Conservation (phyloP, 2,329 filamentous ascomycete species). For the Microsporum ferrugineum region DNA sequence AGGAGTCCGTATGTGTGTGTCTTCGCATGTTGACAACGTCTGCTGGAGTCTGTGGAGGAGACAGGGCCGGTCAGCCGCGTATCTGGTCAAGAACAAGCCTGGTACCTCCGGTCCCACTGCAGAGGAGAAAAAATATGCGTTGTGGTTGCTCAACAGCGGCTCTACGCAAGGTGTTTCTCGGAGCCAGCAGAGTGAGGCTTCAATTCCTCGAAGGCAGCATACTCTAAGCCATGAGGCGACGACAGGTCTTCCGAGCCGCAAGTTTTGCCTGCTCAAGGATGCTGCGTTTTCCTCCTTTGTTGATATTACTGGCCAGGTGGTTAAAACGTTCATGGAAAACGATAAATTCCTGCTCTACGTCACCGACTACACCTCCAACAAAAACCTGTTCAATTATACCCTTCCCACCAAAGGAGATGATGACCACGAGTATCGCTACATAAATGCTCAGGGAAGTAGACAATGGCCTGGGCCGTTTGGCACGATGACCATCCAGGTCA, state of each 20-base stretch:
- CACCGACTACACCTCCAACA: conserved; percentile 71
- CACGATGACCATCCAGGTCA: conserved; percentile 58
- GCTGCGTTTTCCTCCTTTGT: conserved; percentile 47
- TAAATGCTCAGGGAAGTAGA: conserved; percentile 21
- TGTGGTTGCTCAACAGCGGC: conserved; percentile 16
- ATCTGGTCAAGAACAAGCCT: conserved; percentile 22
- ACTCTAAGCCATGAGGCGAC: not conserved
- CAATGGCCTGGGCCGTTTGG: conserved; percentile 66
- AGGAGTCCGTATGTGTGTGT: conserved; percentile 8
- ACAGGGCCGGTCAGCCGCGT: not conserved
- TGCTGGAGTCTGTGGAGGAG: not conserved
- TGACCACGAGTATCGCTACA: conserved; percentile 49
- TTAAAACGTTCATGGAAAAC: conserved; percentile 42
- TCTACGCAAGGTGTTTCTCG: not conserved
- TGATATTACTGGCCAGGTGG: conserved; percentile 61
- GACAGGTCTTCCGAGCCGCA: conserved; percentile 23
- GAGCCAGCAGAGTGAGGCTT: not conserved
- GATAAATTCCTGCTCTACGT: conserved; percentile 56
- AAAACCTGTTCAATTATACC: conserved; percentile 47
- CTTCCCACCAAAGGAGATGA: conserved; percentile 31
- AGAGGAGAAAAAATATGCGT: conserved; percentile 23
- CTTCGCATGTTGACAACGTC: not conserved
- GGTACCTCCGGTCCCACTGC: conserved; percentile 18
- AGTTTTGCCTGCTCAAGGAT: conserved; percentile 56
- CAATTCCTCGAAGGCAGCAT: not conserved